Evolutionary conservation across 371 early-diverging fungal genomes (phyloP), one percentile per base, ranked within the genome.

Genomic region (Smittium mucronatum): DNA sequence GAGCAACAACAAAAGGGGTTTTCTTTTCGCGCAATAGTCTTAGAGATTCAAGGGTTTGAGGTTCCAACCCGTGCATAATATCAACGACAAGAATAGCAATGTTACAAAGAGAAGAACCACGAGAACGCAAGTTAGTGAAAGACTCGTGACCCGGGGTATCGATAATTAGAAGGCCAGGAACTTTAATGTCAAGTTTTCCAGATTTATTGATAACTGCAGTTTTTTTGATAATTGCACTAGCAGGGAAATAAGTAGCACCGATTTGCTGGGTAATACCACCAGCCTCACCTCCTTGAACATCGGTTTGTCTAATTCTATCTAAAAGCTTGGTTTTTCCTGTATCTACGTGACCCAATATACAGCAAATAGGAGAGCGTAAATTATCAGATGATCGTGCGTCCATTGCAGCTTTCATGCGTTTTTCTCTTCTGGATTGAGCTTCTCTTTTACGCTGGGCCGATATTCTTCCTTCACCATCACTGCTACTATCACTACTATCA

Each of bases 181-280:
- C 83, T 76, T 94, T 93, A 78, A 85, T 80, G 57, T 81, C 82
- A 63, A 82, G 75, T 71, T 80, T 78, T 35, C 84, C 84, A 36
- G 75, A 79, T 74, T 75, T 76, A 75, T 76, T 79, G 71, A 98
- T 80, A 30, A 87, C 85, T 0, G 87, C 87, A 26, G 97, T 96
- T 84, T 97, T 98, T 74, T 87, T 83, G 74, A 84, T 85, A 74
- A 99, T 92, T 47, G 94, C 93, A 35, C 93, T 90, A 67, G 91
- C 84, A 29, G 99, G 99, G 90, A 99, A 99, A 84, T 93, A 99
- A 29, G 99, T 99, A 34, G 99, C 99, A 81, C 99, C 99, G 73
- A 99, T 99, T 79, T 99, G 99, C 82, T 99, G 99, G 34, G 99
- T 99, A 79, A 99, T 99, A 81, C 99, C 99, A 75, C 99, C 99